phyloP scores from a whole-genome alignment of 495 filamentous ascomycete genomes.

The Hyaloscypha variabilis region DNA sequence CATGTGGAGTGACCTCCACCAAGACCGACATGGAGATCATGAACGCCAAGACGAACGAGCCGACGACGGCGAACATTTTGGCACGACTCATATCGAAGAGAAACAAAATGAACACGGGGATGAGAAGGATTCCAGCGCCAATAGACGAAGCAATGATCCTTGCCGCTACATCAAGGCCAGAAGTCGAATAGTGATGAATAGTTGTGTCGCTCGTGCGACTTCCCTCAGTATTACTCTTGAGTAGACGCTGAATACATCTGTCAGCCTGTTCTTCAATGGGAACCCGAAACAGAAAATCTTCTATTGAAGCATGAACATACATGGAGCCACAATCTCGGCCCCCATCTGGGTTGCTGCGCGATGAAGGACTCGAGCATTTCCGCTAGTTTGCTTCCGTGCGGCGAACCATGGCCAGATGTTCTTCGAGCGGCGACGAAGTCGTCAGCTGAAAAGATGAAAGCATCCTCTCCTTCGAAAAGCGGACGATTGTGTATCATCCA shows the following conservation, averaged over 20 bases:
- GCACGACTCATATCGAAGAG: not conserved
- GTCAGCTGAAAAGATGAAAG: slow-evolving; percentile 1
- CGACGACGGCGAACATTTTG: slow-evolving; percentile 5
- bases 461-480: slow-evolving; percentile 1
- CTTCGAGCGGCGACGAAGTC: slow-evolving; percentile 1
- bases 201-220: not conserved
- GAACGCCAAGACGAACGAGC: not conserved
- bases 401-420: not conserved
- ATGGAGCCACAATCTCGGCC: not conserved
- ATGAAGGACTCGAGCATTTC: not conserved
- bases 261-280: not conserved
- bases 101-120: slow-evolving; percentile 12
- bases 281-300: not conserved
- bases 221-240: not conserved
- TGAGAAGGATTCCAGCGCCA: slow-evolving; percentile 1
- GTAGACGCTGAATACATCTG: not conserved
- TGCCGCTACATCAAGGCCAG: not conserved
- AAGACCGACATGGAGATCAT: not conserved
- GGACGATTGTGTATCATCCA: slow-evolving; percentile 3
- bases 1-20: not conserved
- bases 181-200: not conserved
- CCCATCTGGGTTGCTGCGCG: not conserved
- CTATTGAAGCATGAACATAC: not conserved
- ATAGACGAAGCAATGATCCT: not conserved
- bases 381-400: not conserved